Base-by-base conservation (phyloP, 2,329 filamentous ascomycete genomes). In the Stagonosporopsis vannaccii region DNA sequence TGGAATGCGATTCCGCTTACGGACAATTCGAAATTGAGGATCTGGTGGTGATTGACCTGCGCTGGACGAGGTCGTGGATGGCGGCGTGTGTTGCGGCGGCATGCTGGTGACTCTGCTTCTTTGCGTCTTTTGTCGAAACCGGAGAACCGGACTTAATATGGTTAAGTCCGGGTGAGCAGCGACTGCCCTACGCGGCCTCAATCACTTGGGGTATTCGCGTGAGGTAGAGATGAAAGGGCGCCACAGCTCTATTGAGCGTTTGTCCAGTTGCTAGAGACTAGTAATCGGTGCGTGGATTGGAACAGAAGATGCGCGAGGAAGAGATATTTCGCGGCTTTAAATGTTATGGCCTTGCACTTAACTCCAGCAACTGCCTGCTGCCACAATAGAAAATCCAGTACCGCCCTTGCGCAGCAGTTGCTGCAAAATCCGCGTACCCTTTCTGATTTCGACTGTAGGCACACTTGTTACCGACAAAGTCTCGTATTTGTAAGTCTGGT, bases 1-100 rank as follows among this genome's bases (percentile, higher is more conserved):
- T 42, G 94, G 94, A 15, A 97, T 89, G 57, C 94, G 85, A 72
- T 98, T 97, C 74, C 94, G 87, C 80, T 96, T 96, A 64, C 94
- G 88, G 57, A 97, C 90, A 46, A 97, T 89, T 67, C 91, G 87
- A 71, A 91, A 96, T 64, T 94, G 90, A 49, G 90, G 87, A 75
- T 97, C 91, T 30, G 92, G 92, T 35, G 93, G 92, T 40, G 92
- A 96, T 60, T 90, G 89, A 62, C 89, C 86, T 56, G 87, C 87
- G 62, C 81, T 87, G 15, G 92, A 95, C 8, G 91, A 90, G 32
- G 87, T 88, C 50, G 89, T 91, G 26, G 90, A 92, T 19, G 89
- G 87, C 51, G 91, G 89, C 46, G 90, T 92, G 22, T 56, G 32
- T 51, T 56, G 53, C 19, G 90, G 90, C 58, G 87, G 87, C 90